phyloP scores from a whole-genome alignment of 2,329 filamentous ascomycete species.

The Diaporthe australafricana region DNA sequence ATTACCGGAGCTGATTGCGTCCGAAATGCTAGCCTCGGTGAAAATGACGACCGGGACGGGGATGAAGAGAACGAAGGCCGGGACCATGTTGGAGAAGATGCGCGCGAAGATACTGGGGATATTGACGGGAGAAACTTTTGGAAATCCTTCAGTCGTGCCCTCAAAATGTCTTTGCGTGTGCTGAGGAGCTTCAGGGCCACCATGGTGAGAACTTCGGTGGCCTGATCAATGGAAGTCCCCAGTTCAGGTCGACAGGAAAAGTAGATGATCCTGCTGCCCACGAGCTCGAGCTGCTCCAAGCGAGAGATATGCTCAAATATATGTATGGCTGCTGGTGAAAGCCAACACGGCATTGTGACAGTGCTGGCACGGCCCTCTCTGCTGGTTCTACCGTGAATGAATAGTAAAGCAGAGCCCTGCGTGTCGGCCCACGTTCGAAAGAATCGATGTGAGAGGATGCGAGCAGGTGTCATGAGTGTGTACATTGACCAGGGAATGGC shows the following conservation, averaged over 20 bases:
- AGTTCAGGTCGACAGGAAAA: constrained; percentile 15
- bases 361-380: not conserved
- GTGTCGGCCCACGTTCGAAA: not conserved
- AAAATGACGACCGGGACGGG: too few relatives aligned
- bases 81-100: not conserved
- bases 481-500: not conserved
- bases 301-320: not conserved
- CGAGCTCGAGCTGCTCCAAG: not conserved
- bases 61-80: too few relatives aligned
- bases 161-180: constrained; percentile 3
- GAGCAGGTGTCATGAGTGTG: not conserved
- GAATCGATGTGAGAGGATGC: not conserved
- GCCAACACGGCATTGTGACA: not conserved
- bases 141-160: not conserved
- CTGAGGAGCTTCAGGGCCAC: constrained; percentile 11
- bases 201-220: not conserved
- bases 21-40: not conserved
- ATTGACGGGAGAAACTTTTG: not conserved
- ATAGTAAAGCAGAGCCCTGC: not conserved
- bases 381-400: constrained; percentile 8
- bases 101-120: not conserved
- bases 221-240: not conserved
- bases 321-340: constrained; percentile 18
- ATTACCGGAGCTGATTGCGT: not conserved
- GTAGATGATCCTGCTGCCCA: not conserved